Conservation (phyloP, 352 stramenopile genomes). For the Phytophthora pinifolia region DNA sequence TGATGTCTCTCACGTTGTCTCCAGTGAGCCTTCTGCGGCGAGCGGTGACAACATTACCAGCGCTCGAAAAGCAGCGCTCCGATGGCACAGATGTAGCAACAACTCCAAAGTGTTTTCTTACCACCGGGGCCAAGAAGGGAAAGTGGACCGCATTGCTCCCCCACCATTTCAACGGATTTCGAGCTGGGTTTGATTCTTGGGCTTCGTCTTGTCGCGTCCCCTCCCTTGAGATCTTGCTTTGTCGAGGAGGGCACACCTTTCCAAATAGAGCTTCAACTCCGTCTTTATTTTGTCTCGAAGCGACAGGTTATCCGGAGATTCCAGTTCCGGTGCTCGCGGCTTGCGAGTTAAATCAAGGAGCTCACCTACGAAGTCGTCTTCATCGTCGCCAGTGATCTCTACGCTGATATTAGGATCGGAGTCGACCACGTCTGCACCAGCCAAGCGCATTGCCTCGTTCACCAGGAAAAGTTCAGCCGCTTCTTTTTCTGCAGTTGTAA, state of each 20-base stretch:
- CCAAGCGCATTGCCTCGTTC: slow-evolving; percentile 5
- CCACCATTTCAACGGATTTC: slow-evolving; percentile 13
- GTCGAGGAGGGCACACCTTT: slow-evolving; percentile 7
- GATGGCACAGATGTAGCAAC: slow-evolving; percentile 14
- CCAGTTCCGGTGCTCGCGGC: background rate
- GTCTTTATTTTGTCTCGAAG: slow-evolving; percentile 4
- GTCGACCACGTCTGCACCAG: slow-evolving; percentile 1
- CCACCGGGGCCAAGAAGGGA: slow-evolving; percentile 6
- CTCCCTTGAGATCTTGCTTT: too few relatives aligned
- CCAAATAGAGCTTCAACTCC: slow-evolving; percentile 7
- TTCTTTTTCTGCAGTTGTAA: background rate
- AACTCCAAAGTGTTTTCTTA: slow-evolving; percentile 13
- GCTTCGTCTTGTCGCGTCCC: slow-evolving; percentile 3
- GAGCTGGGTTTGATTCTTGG: slow-evolving; percentile 1
- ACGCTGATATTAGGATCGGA: slow-evolving; percentile 2
- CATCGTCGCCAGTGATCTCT: slow-evolving; percentile 4
- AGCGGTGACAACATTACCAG: slow-evolving; percentile 11
- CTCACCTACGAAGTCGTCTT: slow-evolving; percentile 6
- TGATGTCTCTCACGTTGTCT: slow-evolving; percentile 9
- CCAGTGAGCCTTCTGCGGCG: slow-evolving; percentile 7
- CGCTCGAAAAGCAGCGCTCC: slow-evolving; percentile 16
- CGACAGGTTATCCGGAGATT: background rate
- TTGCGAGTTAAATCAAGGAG: background rate
- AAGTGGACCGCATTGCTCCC: slow-evolving; percentile 8
- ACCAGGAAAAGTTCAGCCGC: background rate